A percentile compares a stretch with the other conserved stretches of the same genome.
phyloP scores from a whole-genome alignment of 352 stramenopile genomes.

The Globisporangium iwayamae region DNA sequence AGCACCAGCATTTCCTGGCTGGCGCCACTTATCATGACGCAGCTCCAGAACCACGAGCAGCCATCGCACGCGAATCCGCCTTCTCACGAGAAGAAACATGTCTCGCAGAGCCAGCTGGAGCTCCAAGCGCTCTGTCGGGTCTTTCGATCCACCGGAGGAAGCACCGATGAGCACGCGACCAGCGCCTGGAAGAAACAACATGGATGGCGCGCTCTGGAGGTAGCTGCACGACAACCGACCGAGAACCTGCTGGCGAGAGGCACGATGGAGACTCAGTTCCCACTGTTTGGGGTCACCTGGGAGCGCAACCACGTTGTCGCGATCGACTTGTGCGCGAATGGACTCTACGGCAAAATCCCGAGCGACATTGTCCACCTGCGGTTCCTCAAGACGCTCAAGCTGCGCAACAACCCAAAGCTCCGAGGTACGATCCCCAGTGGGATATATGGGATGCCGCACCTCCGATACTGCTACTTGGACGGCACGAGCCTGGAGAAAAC shows the following conservation, averaged over 20 bases:
- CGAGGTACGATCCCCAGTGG: slow-evolving; percentile 22
- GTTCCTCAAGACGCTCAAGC: slow-evolving; percentile 49
- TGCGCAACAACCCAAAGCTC: slow-evolving; percentile 51
- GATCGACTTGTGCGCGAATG: slow-evolving; percentile 52
- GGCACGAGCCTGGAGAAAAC: slow-evolving; percentile 41
- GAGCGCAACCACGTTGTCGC: slow-evolving; percentile 56
- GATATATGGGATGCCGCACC: slow-evolving; percentile 39
- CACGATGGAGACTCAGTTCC: slow-evolving; percentile 33
- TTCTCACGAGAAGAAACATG: slow-evolving; percentile 21
- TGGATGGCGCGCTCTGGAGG: slow-evolving; percentile 33
- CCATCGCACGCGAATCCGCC: neutral
- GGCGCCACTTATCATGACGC: slow-evolving; percentile 4
- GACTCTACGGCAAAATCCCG: slow-evolving; percentile 41
- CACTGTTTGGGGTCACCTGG: slow-evolving; percentile 46
- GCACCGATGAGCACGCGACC: neutral
- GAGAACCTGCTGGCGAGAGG: slow-evolving; percentile 24
- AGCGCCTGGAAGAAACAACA: slow-evolving; percentile 33
- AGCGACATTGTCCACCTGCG: slow-evolving; percentile 36
- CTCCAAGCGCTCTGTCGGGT: slow-evolving; percentile 39
- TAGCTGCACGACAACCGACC: slow-evolving; percentile 15
- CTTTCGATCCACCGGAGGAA: slow-evolving; percentile 39
- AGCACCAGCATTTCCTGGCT: neutral
- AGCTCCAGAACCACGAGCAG: slow-evolving; percentile 1
- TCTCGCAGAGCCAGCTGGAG: slow-evolving; percentile 37
- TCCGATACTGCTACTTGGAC: slow-evolving; percentile 68